Base-by-base conservation (phyloP, 2,329 filamentous ascomycete species). In the Ilyonectria mors-panacis region DNA sequence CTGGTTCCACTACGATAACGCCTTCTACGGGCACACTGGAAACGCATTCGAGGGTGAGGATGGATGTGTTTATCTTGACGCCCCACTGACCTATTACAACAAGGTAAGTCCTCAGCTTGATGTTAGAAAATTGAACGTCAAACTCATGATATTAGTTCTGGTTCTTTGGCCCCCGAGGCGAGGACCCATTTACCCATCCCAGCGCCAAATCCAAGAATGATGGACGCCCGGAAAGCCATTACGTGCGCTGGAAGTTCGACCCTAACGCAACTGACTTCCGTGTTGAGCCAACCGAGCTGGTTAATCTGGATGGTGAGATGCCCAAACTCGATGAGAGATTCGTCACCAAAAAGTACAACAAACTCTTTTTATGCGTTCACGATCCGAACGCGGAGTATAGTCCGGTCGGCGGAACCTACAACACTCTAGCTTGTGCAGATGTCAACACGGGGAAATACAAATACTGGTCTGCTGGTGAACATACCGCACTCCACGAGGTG, bases 21-120 rank as follows among this genome's bases (percentile, higher is more conserved):
- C 53, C 8, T 55, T 55, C 30, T 42, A 42, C 33, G 53, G 53
- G 13, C 53, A 55, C 19, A 55, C 53, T 12, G 53, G 53, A 26
- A 55, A 55, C n/a, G 53, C 53, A 17, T 55, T 55, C 28, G 53
- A 55, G 33, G 53, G 53, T 17, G 53, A 55, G 19, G 53, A 55
- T 55, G 53, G 53, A 8, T 55, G 53, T 28, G 53, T 55, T 42
- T 55, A 55, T 26, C 53, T 55, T 26, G 53, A 55, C 13, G 53
- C 33, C n/a, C 53, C 53, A 2, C 33, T 55, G 2, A 55, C 53
- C 8, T 42, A 55, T 28, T 21, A 54, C 51, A 54, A 54, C 51
- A 54, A 54, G 51, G 51, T 54, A 35, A 54, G 17, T 26, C 13
- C 17, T 35, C 51, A n/a, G n/a, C n/a, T n/a, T n/a, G n/a, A n/a